These are phyloP conservation scores for Fagopyrum esculentum DNA, from an alignment of 148 eudicot genomes.

Conservation along the genomic window DNA sequence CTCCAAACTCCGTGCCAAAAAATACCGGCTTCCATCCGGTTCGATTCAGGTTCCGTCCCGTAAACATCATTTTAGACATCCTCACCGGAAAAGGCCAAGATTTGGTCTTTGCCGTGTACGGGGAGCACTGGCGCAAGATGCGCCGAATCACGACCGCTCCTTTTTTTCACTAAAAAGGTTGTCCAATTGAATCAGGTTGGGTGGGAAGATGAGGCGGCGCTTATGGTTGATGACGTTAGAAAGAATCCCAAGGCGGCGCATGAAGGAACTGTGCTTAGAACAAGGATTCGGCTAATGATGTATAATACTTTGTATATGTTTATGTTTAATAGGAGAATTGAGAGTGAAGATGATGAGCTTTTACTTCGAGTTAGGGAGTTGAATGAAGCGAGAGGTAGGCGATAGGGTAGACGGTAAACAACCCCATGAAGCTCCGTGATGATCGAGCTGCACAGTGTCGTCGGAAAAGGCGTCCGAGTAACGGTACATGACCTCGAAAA, in stretches of 20 bases:
- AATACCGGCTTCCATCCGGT: constrained; percentile 23
- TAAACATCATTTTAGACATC: constrained; percentile 43
- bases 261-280: constrained; percentile 37
- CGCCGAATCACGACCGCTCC: constrained; percentile 43
- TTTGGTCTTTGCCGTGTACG: constrained; percentile 44
- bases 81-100: constrained; percentile 47
- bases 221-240: constrained; percentile 28
- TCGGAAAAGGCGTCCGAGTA: constrained; percentile 24
- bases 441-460: constrained; percentile 28
- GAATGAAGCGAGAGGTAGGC: constrained; percentile 45
- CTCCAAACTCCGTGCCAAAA: not conserved
- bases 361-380: constrained; percentile 29
- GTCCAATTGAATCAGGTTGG: constrained; percentile 21
- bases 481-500: constrained; percentile 37
- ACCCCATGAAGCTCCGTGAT: constrained; percentile 45
- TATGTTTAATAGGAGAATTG: constrained; percentile 39
- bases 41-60: constrained; percentile 27
- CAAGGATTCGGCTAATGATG: constrained; percentile 37
- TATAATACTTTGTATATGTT: constrained; percentile 39
- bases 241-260: not conserved
- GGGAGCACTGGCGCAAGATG: constrained; percentile 52
- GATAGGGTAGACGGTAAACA: constrained; percentile 61
- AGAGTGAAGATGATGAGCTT: constrained; percentile 29
- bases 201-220: constrained; percentile 44
- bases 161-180: constrained; percentile 15